Percentiles rank a stretch among this genome's conserved stretches.
Conservation (phyloP, 73 alveolate genomes). For the Paramecium sexaurelia region DNA sequence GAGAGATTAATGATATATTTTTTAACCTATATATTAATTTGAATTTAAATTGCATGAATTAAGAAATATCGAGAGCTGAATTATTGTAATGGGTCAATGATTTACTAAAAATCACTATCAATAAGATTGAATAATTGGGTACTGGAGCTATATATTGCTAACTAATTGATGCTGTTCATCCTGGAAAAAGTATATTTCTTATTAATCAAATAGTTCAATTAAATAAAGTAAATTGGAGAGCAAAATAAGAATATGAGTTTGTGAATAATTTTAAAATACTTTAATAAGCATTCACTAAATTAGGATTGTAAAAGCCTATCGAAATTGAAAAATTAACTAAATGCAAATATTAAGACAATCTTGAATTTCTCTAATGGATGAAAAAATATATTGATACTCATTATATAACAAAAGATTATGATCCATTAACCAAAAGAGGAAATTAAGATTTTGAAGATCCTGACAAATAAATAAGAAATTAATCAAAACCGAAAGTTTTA, state of each 20-base stretch:
- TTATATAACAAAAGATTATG: slow-evolving; percentile 61
- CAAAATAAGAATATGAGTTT: slow-evolving; percentile 64
- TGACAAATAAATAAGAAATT: slow-evolving; percentile 49
- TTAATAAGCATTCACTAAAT: slow-evolving; percentile 48
- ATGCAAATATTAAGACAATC: slow-evolving; percentile 64
- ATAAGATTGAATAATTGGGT: slow-evolving; percentile 62
- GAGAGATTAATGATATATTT: slow-evolving; percentile 19
- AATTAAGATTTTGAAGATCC: slow-evolving; percentile 58
- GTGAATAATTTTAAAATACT: slow-evolving; percentile 63
- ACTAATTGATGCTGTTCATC: slow-evolving; percentile 60
- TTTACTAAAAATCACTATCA: slow-evolving; percentile 10
- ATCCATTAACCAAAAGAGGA: slow-evolving; percentile 48
- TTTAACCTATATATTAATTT: neutral
- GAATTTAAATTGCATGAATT: slow-evolving; percentile 16
- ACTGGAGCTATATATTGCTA: slow-evolving; percentile 67
- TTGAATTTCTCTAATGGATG: slow-evolving; percentile 64
- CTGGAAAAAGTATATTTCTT: slow-evolving; percentile 35
- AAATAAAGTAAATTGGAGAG: slow-evolving; percentile 67
- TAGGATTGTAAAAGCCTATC: slow-evolving; percentile 59
- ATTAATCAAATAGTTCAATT: neutral
- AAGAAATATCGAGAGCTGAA: slow-evolving; percentile 64
- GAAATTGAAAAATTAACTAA: slow-evolving; percentile 64
- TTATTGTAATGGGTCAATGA: slow-evolving; percentile 67
- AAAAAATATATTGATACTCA: slow-evolving; percentile 53
- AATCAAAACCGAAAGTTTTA: slow-evolving; percentile 40